Percentiles rank a stretch among this genome's conserved stretches.
Conservation (phyloP, 2,329 filamentous ascomycete species). For the Fusarium staphyleae region DNA sequence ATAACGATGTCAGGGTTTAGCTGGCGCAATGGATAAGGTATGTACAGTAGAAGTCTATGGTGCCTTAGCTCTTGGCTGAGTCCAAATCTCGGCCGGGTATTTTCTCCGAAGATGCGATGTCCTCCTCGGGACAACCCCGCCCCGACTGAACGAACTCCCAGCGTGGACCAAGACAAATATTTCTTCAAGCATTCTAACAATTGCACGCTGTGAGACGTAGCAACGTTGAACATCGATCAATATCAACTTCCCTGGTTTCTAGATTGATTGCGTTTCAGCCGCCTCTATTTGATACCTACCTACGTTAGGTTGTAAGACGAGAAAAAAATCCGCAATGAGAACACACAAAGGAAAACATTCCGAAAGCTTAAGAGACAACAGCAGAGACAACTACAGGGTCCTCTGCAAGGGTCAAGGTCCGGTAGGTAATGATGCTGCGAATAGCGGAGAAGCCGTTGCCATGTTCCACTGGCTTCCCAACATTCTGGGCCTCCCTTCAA, state of each 20-base stretch:
- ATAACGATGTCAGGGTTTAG: constrained; percentile 9
- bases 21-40: not conserved
- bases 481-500: constrained; percentile 2
- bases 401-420: not conserved
- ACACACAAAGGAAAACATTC: no score
- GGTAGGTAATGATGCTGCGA: constrained; percentile 1
- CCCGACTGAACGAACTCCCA: no score
- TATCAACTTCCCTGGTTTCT: not conserved
- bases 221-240: no score
- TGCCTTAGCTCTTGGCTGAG: not conserved
- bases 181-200: no score
- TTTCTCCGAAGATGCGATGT: constrained; percentile 3
- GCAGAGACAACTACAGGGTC: not conserved
- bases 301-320: not conserved
- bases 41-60: constrained; percentile 9
- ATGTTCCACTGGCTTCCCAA: constrained; percentile 6
- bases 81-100: constrained; percentile 3
- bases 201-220: no score
- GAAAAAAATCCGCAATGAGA: no score
- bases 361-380: no score
- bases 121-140: constrained; percentile 27
- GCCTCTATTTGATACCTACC: constrained; percentile 14
- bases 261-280: constrained; percentile 5
- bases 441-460: not conserved
- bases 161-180: no score